Evolutionary conservation across 108 stramenopile genomes (phyloP).

Genomic region (Asterionellopsis glacialis): DNA sequence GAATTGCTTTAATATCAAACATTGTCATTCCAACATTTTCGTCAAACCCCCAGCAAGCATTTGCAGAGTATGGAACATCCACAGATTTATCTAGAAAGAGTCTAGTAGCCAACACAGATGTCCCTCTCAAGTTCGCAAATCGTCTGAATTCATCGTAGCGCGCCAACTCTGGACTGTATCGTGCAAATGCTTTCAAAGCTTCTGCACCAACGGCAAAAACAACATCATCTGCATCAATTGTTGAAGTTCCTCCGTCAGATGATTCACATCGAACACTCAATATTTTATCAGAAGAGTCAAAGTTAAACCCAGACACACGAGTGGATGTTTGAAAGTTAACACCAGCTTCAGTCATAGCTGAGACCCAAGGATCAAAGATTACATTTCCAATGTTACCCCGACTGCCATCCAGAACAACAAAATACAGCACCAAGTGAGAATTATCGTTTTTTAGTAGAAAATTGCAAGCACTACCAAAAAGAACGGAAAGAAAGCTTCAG

Average conservation of each 20-base stretch:
- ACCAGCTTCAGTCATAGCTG: constrained; percentile 29
- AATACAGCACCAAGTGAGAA: too few species aligned
- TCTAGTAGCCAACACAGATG: constrained; percentile 70
- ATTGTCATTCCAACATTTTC: constrained; percentile 76
- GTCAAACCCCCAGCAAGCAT: constrained; percentile 87
- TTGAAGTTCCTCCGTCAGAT: not conserved
- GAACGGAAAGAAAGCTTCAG: too few species aligned
- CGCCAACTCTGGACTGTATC: constrained; percentile 45
- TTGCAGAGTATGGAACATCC: constrained; percentile 61
- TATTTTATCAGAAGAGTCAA: constrained; percentile 4
- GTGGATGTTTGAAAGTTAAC: constrained; percentile 47
- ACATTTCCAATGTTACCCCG: constrained; percentile 69
- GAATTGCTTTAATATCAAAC: constrained; percentile 72
- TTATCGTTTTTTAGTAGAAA: too few species aligned
- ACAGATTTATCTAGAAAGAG: constrained; percentile 56
- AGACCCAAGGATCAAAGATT: constrained; percentile 75
- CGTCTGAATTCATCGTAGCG: constrained; percentile 53
- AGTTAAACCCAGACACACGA: constrained; percentile 38
- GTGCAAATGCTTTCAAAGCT: constrained; percentile 61
- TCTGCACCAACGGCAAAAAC: constrained; percentile 75
- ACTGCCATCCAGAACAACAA: too few species aligned
- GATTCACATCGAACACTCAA: constrained; percentile 5
- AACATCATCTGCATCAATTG: constrained; percentile 58
- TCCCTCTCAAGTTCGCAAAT: constrained; percentile 67
- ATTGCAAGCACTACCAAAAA: too few species aligned